Conservation (phyloP, 176 grass and related monocot genomes). For the Eremochloa ophiuroides region DNA sequence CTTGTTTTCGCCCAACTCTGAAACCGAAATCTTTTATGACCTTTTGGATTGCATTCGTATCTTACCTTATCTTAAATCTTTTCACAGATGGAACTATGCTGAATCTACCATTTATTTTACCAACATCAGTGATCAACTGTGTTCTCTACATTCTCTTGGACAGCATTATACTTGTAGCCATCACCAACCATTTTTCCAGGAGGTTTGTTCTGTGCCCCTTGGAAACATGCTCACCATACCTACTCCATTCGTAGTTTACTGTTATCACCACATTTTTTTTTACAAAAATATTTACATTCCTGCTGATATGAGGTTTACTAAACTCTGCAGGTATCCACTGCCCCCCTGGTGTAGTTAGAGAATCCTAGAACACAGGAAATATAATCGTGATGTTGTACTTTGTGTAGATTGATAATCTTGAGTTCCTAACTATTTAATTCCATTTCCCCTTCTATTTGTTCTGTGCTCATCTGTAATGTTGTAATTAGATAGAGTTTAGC, state of each 20-base stretch:
- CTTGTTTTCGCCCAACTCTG: constrained; percentile 1
- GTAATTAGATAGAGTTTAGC: constrained; percentile 40
- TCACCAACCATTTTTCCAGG: constrained; percentile 24
- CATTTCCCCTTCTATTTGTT: not conserved
- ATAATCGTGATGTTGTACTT: constrained; percentile 34
- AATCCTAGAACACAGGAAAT: constrained; percentile 8
- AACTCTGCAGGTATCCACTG: constrained; percentile 22
- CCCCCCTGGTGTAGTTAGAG: constrained; percentile 22
- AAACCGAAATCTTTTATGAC: not conserved
- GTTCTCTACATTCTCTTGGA: constrained; percentile 32
- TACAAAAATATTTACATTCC: not conserved
- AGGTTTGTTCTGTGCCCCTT: constrained; percentile 18
- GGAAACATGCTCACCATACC: not conserved
- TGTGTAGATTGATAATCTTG: constrained; percentile 22
- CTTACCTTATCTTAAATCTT: constrained; percentile 29
- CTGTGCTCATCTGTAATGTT: constrained; percentile 18
- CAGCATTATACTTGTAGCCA: not conserved
- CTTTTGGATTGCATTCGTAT: constrained; percentile 9
- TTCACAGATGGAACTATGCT: constrained; percentile 51
- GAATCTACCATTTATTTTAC: constrained; percentile 33
- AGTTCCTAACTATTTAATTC: constrained; percentile 17
- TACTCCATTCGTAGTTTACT: not conserved
- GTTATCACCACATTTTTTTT: not conserved
- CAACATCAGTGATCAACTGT: constrained; percentile 36
- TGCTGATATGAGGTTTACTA: constrained; percentile 3